Evolutionary conservation across 108 stramenopile genomes (phyloP).

Genomic region (Stephanodiscus minutulus): DNA sequence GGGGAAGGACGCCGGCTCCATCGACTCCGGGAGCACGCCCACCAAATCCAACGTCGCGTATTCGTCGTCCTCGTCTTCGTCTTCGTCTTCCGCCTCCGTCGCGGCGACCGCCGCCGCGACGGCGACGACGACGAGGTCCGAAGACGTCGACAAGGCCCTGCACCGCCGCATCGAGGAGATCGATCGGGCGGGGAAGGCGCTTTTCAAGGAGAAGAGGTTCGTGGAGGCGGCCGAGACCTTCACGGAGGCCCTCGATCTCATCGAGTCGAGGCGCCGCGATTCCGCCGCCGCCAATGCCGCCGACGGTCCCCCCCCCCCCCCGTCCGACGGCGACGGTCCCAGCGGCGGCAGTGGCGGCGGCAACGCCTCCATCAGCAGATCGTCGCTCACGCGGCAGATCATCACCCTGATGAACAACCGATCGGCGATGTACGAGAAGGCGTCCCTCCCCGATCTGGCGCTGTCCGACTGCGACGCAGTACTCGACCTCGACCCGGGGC

Average conservation of each 20-base stretch:
- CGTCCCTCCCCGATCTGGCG: conserved; percentile 73
- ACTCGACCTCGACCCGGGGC: conserved; percentile 61
- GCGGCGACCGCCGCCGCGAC: conserved; percentile 9
- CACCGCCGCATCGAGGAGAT: conserved; percentile 80
- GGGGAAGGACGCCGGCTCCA: conserved; percentile 2
- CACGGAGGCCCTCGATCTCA: conserved; percentile 78
- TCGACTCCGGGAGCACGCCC: conserved; percentile 26
- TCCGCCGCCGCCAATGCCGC: background rate
- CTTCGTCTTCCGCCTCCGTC: conserved; percentile 15
- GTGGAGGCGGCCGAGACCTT: conserved; percentile 81
- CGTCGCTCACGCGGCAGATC: conserved; percentile 69
- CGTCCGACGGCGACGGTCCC: background rate
- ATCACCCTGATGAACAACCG: conserved; percentile 89
- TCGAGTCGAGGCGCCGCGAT: conserved; percentile 39
- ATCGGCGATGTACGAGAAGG: conserved; percentile 95
- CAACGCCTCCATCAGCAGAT: conserved; percentile 3
- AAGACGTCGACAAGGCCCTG: conserved; percentile 43
- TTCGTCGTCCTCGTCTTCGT: conserved; percentile 12
- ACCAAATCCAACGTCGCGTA: conserved; percentile 41
- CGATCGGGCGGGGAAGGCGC: conserved; percentile 82
- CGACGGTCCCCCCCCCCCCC: conserved; percentile 2
- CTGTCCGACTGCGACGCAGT: conserved; percentile 76
- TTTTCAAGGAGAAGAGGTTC: conserved; percentile 82
- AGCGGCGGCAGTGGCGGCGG: background rate
- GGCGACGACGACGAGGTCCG: background rate